These are phyloP conservation scores for Scleroderma citrinum DNA, from an alignment of 768 basidiomycete genomes.

Conservation along the genomic window DNA sequence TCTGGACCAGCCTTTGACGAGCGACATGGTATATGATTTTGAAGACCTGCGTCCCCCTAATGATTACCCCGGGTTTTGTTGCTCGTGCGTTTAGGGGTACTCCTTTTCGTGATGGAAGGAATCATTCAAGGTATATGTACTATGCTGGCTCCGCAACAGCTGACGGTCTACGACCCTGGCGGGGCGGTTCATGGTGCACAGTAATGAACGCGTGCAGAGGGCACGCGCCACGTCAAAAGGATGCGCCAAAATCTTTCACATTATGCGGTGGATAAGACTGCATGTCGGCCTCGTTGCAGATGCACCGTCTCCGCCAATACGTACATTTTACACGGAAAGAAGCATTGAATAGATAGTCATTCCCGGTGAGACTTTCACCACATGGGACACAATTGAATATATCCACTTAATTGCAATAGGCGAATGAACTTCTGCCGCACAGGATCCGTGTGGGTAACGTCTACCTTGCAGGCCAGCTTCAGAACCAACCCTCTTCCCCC, in stretches of 20 bases:
- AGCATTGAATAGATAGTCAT: too few relatives aligned
- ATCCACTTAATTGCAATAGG: background rate
- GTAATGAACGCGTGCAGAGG: background rate
- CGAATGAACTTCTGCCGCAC: background rate
- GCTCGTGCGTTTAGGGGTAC: background rate
- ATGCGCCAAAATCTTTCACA: background rate
- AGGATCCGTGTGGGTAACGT: background rate
- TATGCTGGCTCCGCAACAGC: too few relatives aligned
- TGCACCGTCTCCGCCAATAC: background rate
- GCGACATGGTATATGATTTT: background rate
- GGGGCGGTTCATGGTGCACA: background rate
- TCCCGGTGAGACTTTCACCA: too few relatives aligned
- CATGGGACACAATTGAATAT: background rate
- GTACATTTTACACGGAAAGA: too few relatives aligned
- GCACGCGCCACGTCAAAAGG: background rate
- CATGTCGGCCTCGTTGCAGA: background rate
- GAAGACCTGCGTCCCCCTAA: background rate
- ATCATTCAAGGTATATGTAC: background rate
- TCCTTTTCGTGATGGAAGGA: background rate
- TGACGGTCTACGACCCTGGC: background rate
- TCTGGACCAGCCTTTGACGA: background rate
- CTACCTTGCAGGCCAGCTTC: background rate
- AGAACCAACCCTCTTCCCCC: constrained; percentile 39
- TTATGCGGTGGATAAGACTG: background rate
- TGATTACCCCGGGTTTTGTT: background rate